A percentile compares a stretch with the other conserved stretches of the same genome.
phyloP scores from a whole-genome alignment of 2,329 filamentous ascomycete genomes.

The Aspergillus caelatus region DNA sequence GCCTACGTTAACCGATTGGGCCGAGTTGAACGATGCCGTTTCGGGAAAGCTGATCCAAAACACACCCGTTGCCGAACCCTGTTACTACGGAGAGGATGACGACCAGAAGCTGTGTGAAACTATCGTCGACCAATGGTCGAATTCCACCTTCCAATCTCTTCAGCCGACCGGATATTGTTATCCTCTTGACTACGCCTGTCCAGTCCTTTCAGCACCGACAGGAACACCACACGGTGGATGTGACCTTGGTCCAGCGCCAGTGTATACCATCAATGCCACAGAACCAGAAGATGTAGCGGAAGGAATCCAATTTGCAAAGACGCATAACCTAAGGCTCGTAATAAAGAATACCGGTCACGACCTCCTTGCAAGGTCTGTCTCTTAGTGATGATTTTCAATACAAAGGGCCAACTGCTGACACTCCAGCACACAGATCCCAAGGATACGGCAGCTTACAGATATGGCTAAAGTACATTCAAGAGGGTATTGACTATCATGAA shows the following conservation, averaged over 20 bases:
- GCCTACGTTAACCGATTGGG: slow-evolving; percentile 1
- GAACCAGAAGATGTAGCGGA: slow-evolving; percentile 9
- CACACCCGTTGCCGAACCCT: neutral
- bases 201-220: neutral
- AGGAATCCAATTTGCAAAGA: slow-evolving; percentile 10
- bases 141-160: neutral
- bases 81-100: neutral
- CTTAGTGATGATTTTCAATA: no score
- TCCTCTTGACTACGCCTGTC: neutral
- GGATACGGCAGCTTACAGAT: slow-evolving; percentile 16
- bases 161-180: neutral
- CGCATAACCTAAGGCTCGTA: slow-evolving; percentile 11
- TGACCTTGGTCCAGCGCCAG: neutral
- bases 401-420: no score
- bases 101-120: neutral
- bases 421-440: neutral
- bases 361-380: slow-evolving; percentile 10
- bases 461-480: slow-evolving; percentile 11
- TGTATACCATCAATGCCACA: slow-evolving; percentile 8
- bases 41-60: neutral
- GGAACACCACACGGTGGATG: neutral
- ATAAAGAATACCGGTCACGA: slow-evolving; percentile 13
- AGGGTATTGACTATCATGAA: slow-evolving; percentile 8
- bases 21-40: neutral
- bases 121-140: neutral